Evolutionary conservation across 306 rosid genomes (phyloP).

Genomic region (Trifolium pratense): DNA sequence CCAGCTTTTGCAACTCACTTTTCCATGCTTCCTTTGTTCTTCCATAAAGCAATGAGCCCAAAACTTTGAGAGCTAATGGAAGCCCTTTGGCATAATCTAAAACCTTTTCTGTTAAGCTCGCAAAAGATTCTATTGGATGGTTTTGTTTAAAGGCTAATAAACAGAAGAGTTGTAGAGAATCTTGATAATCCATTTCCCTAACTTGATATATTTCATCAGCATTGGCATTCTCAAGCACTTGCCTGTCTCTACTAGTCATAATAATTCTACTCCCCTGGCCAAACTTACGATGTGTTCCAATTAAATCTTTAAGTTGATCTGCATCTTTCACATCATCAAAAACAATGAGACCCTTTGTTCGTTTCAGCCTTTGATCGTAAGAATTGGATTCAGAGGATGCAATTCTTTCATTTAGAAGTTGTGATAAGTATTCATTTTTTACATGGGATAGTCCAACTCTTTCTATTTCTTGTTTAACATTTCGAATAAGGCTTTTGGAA

Average conservation of each 20-base stretch:
- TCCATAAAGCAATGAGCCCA: slow-evolving; percentile 34
- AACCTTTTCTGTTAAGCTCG: no score
- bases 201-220: background rate
- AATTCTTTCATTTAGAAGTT: background rate
- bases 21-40: slow-evolving; percentile 38
- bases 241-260: no score
- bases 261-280: no score
- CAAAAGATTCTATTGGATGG: no score
- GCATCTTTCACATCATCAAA: no score
- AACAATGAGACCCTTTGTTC: no score
- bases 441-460: background rate
- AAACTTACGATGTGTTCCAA: no score
- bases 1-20: slow-evolving; percentile 19
- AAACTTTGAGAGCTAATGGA: slow-evolving; percentile 48
- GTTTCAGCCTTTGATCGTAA: no score
- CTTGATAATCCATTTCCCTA: background rate
- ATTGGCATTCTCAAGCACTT: slow-evolving; percentile 13
- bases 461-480: background rate
- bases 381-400: background rate
- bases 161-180: background rate
- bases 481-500: background rate
- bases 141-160: background rate
- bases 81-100: slow-evolving; percentile 35
- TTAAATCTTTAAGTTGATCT: no score
- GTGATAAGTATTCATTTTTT: background rate